A percentile compares a stretch with the other conserved stretches of the same genome.
These are phyloP conservation scores for Trametopsis cervina DNA, from an alignment of 768 basidiomycete genomes.

Conservation along the genomic window DNA sequence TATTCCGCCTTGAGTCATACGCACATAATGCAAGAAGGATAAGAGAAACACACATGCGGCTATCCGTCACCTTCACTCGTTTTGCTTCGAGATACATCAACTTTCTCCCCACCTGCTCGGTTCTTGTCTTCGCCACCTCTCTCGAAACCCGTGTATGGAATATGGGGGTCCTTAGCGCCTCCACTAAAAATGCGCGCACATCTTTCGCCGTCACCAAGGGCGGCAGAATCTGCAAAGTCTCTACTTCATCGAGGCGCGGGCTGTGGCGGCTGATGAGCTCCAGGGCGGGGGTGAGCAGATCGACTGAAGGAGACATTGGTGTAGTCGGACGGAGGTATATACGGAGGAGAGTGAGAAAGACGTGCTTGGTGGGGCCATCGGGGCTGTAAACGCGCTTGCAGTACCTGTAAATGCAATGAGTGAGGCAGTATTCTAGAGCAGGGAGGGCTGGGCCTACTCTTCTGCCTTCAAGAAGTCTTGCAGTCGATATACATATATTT, in stretches of 20 bases:
- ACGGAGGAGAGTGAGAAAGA: constrained; percentile 81
- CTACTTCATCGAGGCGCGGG: constrained; percentile 70
- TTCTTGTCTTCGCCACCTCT: constrained; percentile 64
- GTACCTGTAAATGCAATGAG: constrained; percentile 47
- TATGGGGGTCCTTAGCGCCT: constrained; percentile 56
- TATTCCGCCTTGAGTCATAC: background rate
- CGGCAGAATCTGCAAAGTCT: constrained; percentile 82
- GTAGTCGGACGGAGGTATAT: constrained; percentile 76
- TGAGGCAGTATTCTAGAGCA: background rate
- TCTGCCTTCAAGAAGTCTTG: constrained; percentile 84
- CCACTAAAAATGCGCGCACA: constrained; percentile 69
- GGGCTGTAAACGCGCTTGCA: constrained; percentile 77
- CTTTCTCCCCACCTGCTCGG: constrained; percentile 67
- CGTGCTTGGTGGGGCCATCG: constrained; percentile 37
- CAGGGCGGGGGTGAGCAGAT: constrained; percentile 75
- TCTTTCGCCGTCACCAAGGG: constrained; percentile 83
- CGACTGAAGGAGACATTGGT: constrained; percentile 47
- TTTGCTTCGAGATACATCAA: constrained; percentile 73
- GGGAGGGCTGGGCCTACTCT: constrained; percentile 44
- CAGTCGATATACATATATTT: constrained; percentile 87
- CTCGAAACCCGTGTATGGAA: constrained; percentile 67
- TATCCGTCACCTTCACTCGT: constrained; percentile 86
- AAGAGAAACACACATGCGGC: constrained; percentile 67
- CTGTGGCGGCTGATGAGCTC: constrained; percentile 84
- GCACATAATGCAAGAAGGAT: background rate